These are phyloP conservation scores for Solanum chacoense DNA, from an alignment of 305 asterid species.

Conservation along the genomic window DNA sequence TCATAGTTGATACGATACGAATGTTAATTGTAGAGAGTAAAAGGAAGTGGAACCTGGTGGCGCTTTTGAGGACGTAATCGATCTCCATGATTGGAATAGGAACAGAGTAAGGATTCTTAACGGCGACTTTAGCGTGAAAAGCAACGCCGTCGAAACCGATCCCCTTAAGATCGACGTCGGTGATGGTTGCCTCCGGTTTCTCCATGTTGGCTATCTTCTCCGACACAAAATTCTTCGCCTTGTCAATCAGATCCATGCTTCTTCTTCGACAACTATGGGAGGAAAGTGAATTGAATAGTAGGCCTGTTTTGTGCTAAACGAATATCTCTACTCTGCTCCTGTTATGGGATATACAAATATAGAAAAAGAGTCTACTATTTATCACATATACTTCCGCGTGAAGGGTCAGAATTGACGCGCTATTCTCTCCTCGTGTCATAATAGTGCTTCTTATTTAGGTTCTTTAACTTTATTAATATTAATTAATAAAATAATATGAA, in stretches of 20 bases:
- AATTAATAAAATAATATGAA: not conserved
- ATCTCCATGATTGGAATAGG: constrained; percentile 44
- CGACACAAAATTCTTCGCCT: constrained; percentile 33
- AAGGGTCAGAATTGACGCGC: not conserved
- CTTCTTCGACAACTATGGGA: not conserved
- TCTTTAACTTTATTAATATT: not conserved
- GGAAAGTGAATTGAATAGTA: not conserved
- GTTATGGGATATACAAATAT: not conserved
- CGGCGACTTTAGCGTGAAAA: constrained; percentile 33
- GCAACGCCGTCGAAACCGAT: constrained; percentile 29
- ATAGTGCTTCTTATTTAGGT: not conserved
- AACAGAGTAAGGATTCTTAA: constrained; percentile 37
- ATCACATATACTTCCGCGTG: not conserved
- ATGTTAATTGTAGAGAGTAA: not conserved
- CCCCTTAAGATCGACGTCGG: constrained; percentile 46
- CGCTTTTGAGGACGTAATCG: constrained; percentile 36
- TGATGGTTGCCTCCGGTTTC: constrained; percentile 44
- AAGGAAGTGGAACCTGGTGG: constrained; percentile 13
- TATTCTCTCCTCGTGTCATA: not conserved
- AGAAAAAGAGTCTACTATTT: not conserved
- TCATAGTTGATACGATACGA: not conserved
- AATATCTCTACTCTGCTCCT: not conserved
- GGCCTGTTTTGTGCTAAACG: not conserved
- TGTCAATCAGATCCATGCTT: constrained; percentile 32
- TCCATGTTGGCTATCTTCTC: constrained; percentile 21